Conservation (phyloP, 1,284 basidiomycete genomes). For the Ganoderma sinense region DNA sequence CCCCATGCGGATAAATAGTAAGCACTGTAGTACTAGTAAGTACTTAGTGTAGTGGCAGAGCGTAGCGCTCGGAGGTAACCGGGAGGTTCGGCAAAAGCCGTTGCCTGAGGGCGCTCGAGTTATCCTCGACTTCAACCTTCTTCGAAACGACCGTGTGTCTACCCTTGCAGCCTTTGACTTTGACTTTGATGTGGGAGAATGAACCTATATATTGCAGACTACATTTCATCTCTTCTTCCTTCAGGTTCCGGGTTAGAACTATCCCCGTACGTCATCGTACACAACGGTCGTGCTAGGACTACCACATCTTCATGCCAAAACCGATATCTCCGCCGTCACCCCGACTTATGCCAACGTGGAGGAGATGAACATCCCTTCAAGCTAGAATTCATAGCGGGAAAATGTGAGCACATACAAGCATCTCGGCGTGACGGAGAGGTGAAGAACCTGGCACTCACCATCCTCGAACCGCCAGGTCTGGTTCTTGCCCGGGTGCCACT, state of each 20-base stretch:
- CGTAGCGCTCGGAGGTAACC: too few species aligned
- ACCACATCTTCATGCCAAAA: background rate
- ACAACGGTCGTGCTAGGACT: background rate
- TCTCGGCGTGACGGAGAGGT: background rate
- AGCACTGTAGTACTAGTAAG: too few species aligned
- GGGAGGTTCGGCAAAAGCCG: too few species aligned
- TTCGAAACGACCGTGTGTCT: too few species aligned
- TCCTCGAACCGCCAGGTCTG: conserved; percentile 38
- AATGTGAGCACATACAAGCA: background rate
- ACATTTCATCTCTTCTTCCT: background rate
- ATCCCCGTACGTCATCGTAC: background rate
- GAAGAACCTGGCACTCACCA: conserved; percentile 21
- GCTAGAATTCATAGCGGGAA: background rate
- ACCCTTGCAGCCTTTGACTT: too few species aligned
- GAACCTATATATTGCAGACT: too few species aligned
- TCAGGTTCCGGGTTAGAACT: background rate
- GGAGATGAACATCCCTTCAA: background rate
- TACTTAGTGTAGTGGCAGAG: too few species aligned
- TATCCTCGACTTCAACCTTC: too few species aligned
- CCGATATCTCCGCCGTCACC: background rate
- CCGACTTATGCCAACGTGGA: background rate
- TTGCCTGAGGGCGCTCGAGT: too few species aligned
- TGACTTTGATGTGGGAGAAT: too few species aligned
- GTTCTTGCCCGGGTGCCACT: conserved; percentile 35
- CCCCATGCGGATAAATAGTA: too few species aligned